Percentiles rank a stretch among this genome's conserved stretches.
These are phyloP conservation scores for Mycena sanguinolenta DNA, from an alignment of 768 basidiomycete genomes.

Conservation along the genomic window DNA sequence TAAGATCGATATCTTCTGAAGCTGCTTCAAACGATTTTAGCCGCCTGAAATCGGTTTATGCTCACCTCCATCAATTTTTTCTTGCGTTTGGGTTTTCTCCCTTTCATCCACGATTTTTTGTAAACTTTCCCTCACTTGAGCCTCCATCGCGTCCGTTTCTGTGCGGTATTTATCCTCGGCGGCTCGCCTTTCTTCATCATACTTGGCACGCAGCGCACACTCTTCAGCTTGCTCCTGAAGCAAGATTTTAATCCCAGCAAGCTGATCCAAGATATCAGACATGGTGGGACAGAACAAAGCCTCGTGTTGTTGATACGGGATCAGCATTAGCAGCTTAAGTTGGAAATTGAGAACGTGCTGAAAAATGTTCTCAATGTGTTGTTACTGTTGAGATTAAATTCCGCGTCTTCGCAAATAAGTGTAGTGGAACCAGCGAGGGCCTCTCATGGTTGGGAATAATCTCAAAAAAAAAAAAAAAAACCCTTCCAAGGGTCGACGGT, in stretches of 20 bases:
- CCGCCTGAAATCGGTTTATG: no score
- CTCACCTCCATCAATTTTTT: slow-evolving; percentile 2
- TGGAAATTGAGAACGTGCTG: no score
- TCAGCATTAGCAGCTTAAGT: not conserved
- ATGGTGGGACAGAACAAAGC: slow-evolving; percentile 16
- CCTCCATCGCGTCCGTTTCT: slow-evolving; percentile 19
- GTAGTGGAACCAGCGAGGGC: no score
- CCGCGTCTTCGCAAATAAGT: no score
- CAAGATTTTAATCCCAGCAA: slow-evolving; percentile 17
- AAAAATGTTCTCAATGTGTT: not conserved
- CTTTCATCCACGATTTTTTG: not conserved
- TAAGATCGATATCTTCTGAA: not conserved
- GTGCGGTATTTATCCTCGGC: slow-evolving; percentile 11
- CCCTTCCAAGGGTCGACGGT: no score
- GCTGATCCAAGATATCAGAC: slow-evolving; percentile 24
- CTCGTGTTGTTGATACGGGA: slow-evolving; percentile 28
- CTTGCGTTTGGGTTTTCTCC: not conserved
- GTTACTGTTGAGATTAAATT: no score
- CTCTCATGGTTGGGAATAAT: no score
- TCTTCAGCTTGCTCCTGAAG: slow-evolving; percentile 29
- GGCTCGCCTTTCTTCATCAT: slow-evolving; percentile 23
- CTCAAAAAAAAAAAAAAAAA: no score
- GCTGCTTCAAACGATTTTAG: not conserved
- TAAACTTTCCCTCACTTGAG: slow-evolving; percentile 17
- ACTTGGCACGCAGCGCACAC: slow-evolving; percentile 5